phyloP scores from a whole-genome alignment of 2,329 filamentous ascomycete genomes.

The Huntiella decipiens region DNA sequence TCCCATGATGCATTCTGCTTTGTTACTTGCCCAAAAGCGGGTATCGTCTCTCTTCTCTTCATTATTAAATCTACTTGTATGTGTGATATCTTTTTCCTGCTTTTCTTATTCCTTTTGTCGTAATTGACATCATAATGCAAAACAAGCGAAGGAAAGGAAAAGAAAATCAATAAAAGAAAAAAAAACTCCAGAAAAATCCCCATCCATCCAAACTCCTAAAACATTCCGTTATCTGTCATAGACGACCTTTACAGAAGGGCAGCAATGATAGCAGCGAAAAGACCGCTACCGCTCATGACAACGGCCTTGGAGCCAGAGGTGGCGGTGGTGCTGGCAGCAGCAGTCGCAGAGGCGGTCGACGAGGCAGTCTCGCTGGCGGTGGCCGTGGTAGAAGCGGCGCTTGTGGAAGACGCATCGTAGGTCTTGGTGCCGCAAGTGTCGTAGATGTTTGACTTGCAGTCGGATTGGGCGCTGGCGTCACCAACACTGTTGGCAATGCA shows the following conservation, averaged over 20 bases:
- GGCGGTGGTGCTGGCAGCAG: slow-evolving; percentile 12
- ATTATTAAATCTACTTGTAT: too few relatives aligned
- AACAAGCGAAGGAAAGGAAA: slow-evolving; percentile 1
- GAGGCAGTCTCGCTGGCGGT: slow-evolving; percentile 14
- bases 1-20: not conserved
- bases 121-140: not conserved
- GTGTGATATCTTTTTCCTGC: not conserved
- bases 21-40: not conserved
- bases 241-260: slow-evolving; percentile 8
- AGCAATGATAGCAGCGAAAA: slow-evolving; percentile 16
- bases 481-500: slow-evolving; percentile 27
- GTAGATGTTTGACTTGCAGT: slow-evolving; percentile 29
- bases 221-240: not conserved
- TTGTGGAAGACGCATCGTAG: slow-evolving; percentile 12
- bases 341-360: slow-evolving; percentile 9
- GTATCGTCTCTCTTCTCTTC: not conserved
- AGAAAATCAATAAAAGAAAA: not conserved
- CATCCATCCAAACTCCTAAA: not conserved
- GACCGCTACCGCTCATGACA: slow-evolving; percentile 21
- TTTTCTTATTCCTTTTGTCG: not conserved
- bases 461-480: slow-evolving; percentile 24
- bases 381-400: slow-evolving; percentile 17
- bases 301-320: slow-evolving; percentile 12
- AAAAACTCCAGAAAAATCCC: not conserved
- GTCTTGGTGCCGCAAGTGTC: slow-evolving; percentile 28